Evolutionary conservation across 192 early-diverging fungal genomes (phyloP), one percentile per base, ranked within the genome.

Genomic region (Entomortierella parvispora): DNA sequence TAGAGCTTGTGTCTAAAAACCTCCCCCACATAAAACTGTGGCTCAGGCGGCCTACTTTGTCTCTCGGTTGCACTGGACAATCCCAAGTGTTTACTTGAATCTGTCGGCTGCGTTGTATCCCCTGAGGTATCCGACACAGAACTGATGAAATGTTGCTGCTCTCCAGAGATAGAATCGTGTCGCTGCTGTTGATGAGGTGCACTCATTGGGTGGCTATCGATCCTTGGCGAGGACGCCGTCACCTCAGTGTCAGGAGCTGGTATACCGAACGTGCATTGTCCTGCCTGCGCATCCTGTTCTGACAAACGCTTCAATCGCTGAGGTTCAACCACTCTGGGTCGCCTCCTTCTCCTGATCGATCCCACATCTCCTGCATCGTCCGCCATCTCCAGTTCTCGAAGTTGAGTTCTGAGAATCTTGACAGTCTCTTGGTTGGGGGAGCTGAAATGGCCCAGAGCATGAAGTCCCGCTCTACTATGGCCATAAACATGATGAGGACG

Each of bases 1-100:
- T 71, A 71, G 10, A 51, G 48, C 42, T 62, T 48, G 55, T 82
- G 80, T 5, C 46, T 52, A 62, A 82, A 79, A 2, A 82, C 80
- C 28, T 70, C 74, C 7, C 80, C 80, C 2, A 82, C 69, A 54
- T 71, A 67, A 29, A 63, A 82, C 37, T 48, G 45, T 23, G 80
- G 80, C 48, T 71, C 77, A 3, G 63, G 68, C 37, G 60, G 63
- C 42, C 58, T 49, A 11, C 61, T 20, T 10, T 45, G n/a, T 17
- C 14, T 18, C 40, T 33, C 47, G 4, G 28, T 31, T 18, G 54
- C 9, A 15, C 17, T 6, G 26, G 28, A 33, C 31, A 12, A 40
- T 40, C 37, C 37, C 5, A n/a, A n/a, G n/a, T n/a, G n/a, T n/a
- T n/a, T n/a, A n/a, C n/a, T n/a, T n/a, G n/a, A n/a, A n/a, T n/a